These are phyloP conservation scores for Sphaerostilbella broomeana DNA, from an alignment of 2,329 filamentous ascomycete genomes.

Conservation along the genomic window DNA sequence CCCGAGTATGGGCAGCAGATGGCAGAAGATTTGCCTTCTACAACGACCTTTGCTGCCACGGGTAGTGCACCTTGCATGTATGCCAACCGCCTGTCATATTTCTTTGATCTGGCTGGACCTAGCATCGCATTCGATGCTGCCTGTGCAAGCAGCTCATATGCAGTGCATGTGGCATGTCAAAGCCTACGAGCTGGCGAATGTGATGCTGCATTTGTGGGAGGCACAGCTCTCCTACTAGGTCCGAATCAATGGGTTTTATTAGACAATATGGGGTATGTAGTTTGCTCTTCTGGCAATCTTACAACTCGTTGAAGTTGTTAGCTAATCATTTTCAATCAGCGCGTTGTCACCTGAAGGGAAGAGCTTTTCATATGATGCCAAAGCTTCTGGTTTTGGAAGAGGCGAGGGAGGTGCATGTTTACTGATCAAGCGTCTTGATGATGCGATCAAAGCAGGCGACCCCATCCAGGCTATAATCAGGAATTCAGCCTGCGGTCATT, in stretches of 20 bases:
- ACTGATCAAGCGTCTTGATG: conserved; percentile 44
- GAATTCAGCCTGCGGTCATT: conserved; percentile 23
- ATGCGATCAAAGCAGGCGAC: conserved; percentile 45
- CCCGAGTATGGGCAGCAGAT: conserved; percentile 7
- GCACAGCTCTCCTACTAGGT: conserved; percentile 29
- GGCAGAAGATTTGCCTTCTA: conserved; percentile 10
- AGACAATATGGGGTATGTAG: conserved; percentile 11
- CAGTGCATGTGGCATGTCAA: conserved; percentile 35
- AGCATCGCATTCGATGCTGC: conserved; percentile 46
- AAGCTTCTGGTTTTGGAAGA: conserved; percentile 46
- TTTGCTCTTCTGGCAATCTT: too few relatives aligned
- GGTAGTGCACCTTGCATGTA: too few relatives aligned
- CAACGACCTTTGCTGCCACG: conserved; percentile 5
- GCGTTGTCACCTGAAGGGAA: too few relatives aligned
- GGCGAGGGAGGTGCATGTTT: conserved; percentile 49
- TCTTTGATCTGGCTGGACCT: conserved; percentile 40
- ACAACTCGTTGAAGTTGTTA: too few relatives aligned
- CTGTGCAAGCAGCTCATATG: conserved; percentile 41
- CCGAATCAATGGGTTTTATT: conserved; percentile 6
- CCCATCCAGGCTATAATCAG: conserved; percentile 35
- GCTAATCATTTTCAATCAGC: too few relatives aligned
- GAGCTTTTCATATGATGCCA: conserved; percentile 34
- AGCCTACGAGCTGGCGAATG: conserved; percentile 19
- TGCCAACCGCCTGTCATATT: conserved; percentile 40
- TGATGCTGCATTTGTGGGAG: conserved; percentile 32